A percentile compares a stretch with the other conserved stretches of the same genome.
phyloP scores from a whole-genome alignment of 1,139 yeast genomes.

The Protomyces inundatus region DNA sequence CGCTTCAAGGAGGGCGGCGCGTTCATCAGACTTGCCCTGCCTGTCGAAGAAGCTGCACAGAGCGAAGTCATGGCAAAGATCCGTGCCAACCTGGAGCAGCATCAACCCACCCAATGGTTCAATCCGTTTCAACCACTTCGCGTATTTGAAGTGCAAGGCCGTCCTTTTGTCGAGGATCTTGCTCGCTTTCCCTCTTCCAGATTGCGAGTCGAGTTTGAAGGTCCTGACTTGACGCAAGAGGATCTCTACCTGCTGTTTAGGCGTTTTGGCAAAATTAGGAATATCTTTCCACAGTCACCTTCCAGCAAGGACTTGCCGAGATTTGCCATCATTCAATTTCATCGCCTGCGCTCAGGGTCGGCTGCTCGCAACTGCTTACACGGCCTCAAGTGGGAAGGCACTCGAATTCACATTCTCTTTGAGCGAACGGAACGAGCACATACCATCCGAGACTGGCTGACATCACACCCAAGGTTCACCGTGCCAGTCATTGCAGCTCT shows the following conservation, averaged over 20 bases:
- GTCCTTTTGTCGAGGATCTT: conserved; percentile 94
- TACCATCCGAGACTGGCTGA: conserved; percentile 51
- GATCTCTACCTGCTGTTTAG: conserved; percentile 67
- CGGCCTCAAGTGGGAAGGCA: conserved; percentile 52
- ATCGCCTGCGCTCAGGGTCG: conserved; percentile 61
- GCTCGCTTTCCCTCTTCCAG: conserved; percentile 59
- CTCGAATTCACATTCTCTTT: conserved; percentile 69
- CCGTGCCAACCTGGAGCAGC: conserved; percentile 30
- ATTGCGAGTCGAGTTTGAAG: conserved; percentile 62
- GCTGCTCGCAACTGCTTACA: conserved; percentile 89
- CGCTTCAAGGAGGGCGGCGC: conserved; percentile 92
- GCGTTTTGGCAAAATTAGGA: conserved; percentile 77
- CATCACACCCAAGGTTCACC: conserved; percentile 76
- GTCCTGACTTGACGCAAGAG: conserved; percentile 64
- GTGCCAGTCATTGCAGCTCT: conserved; percentile 61
- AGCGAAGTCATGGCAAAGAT: conserved; percentile 34
- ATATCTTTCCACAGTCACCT: conserved; percentile 57
- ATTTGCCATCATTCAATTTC: conserved; percentile 54
- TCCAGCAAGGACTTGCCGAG: conserved; percentile 43
- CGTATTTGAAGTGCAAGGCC: conserved; percentile 75
- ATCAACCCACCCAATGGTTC: conserved; percentile 36
- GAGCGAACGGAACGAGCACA: conserved; percentile 46
- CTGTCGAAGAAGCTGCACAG: conserved; percentile 3
- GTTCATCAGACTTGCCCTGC: conserved; percentile 58
- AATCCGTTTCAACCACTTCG: conserved; percentile 44